Percentiles rank a stretch among this genome's conserved stretches.
phyloP scores from a whole-genome alignment of 2,329 filamentous ascomycete species.

The Cryphonectria carpinicola region DNA sequence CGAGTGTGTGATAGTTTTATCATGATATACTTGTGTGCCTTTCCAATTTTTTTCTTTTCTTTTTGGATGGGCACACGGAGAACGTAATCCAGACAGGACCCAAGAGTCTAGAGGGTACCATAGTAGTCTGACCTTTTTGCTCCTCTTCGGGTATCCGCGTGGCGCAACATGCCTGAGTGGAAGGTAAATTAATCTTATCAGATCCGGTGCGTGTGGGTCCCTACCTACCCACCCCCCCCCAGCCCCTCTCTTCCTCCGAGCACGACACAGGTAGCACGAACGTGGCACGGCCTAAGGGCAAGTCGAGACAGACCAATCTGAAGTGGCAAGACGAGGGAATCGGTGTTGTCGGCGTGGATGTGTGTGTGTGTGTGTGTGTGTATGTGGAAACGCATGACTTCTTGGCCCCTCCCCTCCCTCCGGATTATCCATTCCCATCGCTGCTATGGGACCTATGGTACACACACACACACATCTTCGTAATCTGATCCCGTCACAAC shows the following conservation, averaged over 20 bases:
- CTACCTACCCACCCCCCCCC: background rate
- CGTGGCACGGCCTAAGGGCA: background rate
- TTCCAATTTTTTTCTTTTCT: too few relatives aligned
- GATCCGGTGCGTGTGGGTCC: conserved; percentile 10
- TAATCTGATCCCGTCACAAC: background rate
- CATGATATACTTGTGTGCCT: background rate
- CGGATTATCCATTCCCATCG: too few relatives aligned
- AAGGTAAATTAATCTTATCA: conserved; percentile 10
- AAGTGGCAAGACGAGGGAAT: background rate
- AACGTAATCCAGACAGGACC: background rate
- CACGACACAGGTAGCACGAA: background rate
- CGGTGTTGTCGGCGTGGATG: background rate
- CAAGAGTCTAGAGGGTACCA: background rate
- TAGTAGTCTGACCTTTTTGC: background rate
- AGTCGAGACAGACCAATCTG: background rate
- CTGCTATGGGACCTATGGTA: too few relatives aligned
- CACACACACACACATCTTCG: background rate
- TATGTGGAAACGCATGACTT: background rate
- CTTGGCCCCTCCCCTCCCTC: background rate
- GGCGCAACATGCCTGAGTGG: background rate
- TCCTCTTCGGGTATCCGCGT: background rate
- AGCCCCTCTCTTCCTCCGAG: background rate
- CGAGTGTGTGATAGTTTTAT: background rate
- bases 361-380: background rate
- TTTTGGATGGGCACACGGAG: too few relatives aligned